phyloP scores from a whole-genome alignment of 129 eudicot species.

The Centrapalus pauciflorus region DNA sequence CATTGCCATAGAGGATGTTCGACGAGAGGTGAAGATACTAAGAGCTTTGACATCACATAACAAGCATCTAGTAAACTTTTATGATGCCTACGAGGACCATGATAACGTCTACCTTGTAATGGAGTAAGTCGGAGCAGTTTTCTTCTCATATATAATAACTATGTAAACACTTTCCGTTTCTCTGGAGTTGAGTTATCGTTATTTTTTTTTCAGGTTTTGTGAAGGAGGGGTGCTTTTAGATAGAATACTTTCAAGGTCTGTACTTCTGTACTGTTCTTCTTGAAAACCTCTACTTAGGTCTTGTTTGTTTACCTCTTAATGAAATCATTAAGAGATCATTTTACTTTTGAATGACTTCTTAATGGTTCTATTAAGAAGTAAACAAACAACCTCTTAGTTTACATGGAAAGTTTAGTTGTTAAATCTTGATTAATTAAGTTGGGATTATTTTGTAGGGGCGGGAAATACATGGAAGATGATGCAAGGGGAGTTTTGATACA shows the following conservation, averaged over 20 bases:
- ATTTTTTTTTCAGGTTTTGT: conserved; percentile 24
- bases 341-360: no score
- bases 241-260: conserved; percentile 30
- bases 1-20: conserved; percentile 39
- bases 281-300: no score
- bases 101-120: conserved; percentile 28
- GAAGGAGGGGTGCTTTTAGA: conserved; percentile 41
- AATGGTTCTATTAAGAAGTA: no score
- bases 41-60: conserved; percentile 26
- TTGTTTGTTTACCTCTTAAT: no score
- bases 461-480: conserved; percentile 28
- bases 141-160: neutral
- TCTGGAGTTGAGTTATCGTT: neutral
- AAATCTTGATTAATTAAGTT: no score
- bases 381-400: no score
- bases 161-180: neutral
- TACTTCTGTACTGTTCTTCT: neutral
- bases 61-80: conserved; percentile 22
- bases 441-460: conserved; percentile 17
- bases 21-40: conserved; percentile 32
- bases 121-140: conserved; percentile 23
- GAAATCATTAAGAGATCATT: no score
- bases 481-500: conserved; percentile 31
- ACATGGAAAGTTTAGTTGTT: no score
- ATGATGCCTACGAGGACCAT: conserved; percentile 36